Evolutionary conservation across 148 eudicot species (phyloP).

Genomic region (Linanthus parryae): DNA sequence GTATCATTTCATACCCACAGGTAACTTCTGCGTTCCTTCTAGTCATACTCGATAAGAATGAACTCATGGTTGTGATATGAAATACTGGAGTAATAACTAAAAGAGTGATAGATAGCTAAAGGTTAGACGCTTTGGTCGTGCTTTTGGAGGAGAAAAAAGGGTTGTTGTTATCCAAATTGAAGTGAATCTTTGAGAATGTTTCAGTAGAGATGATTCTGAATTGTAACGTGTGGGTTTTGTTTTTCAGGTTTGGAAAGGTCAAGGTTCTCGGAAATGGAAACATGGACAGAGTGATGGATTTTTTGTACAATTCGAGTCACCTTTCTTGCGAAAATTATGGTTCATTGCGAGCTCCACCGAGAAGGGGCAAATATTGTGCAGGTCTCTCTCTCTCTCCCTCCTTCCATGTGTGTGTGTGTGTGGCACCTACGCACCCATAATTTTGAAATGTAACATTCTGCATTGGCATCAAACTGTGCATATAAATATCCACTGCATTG

Average conservation of each 20-base stretch:
- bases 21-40: constrained; percentile 26
- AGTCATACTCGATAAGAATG: background rate
- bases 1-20: constrained; percentile 93
- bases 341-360: constrained; percentile 70
- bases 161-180: no score
- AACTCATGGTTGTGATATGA: background rate
- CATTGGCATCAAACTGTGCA: background rate
- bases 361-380: constrained; percentile 85
- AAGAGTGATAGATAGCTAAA: no score
- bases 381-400: constrained; percentile 37
- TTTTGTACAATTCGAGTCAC: constrained; percentile 90
- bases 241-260: constrained; percentile 95
- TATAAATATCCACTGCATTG: background rate
- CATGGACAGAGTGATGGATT: constrained; percentile 91
- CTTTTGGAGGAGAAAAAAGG: no score
- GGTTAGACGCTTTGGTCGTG: no score
- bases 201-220: no score
- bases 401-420: background rate
- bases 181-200: no score
- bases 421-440: background rate
- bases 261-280: constrained; percentile 97
- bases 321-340: constrained; percentile 64
- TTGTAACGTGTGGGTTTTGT: constrained; percentile 2
- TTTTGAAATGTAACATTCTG: background rate
- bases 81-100: no score